Evolutionary conservation across 805 yeast species (phyloP).

Genomic region (Candida ipomoeae): DNA sequence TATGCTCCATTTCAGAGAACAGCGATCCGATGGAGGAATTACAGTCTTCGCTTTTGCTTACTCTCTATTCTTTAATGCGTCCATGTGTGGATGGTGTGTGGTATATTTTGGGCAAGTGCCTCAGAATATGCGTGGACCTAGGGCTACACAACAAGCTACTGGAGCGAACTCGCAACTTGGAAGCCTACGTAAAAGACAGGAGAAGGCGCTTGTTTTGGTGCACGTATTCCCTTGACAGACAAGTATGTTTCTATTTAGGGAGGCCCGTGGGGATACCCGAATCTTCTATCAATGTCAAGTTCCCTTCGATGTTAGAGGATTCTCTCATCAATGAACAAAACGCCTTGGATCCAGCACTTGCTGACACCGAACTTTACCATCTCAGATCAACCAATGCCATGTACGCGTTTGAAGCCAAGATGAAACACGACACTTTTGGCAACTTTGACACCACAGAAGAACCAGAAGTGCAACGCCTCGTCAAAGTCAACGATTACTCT

Average conservation of each 20-base stretch:
- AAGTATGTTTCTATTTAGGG: slow-evolving; percentile 79
- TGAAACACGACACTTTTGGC: neutral
- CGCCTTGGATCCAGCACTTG: slow-evolving; percentile 9
- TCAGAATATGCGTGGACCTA: slow-evolving; percentile 75
- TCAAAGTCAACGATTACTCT: slow-evolving; percentile 25
- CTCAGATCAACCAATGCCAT: neutral
- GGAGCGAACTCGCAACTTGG: slow-evolving; percentile 29
- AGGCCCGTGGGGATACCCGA: slow-evolving; percentile 89
- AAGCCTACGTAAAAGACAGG: slow-evolving; percentile 60
- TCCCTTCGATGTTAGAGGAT: slow-evolving; percentile 76
- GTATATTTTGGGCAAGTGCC: slow-evolving; percentile 79
- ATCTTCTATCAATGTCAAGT: slow-evolving; percentile 64
- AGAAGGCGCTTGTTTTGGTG: slow-evolving; percentile 74
- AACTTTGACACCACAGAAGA: neutral
- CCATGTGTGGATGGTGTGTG: slow-evolving; percentile 92
- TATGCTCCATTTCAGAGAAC: slow-evolving; percentile 57
- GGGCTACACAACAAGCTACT: slow-evolving; percentile 70
- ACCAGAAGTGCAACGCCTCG: neutral
- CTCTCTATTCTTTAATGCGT: slow-evolving; percentile 76
- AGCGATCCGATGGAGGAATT: slow-evolving; percentile 62
- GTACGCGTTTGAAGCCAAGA: neutral
- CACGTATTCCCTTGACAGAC: slow-evolving; percentile 80
- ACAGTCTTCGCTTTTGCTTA: slow-evolving; percentile 65
- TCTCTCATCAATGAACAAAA: slow-evolving; percentile 44
- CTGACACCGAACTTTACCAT: slow-evolving; percentile 5